Conservation (phyloP, 768 basidiomycete genomes). For the Cystobasidium onofrii region DNA sequence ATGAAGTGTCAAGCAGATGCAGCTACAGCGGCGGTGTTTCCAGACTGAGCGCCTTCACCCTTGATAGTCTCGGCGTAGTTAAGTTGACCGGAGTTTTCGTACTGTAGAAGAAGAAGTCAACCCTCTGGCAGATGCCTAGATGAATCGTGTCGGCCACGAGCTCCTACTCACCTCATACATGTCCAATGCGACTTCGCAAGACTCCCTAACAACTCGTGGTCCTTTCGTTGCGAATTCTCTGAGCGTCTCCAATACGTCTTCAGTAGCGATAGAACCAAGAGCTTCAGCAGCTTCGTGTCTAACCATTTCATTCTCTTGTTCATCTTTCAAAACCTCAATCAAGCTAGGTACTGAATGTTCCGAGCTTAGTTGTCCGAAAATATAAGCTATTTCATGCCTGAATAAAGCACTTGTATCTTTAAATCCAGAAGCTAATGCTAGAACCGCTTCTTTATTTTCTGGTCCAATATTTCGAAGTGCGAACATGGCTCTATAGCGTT, state of each 20-base stretch:
- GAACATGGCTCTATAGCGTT: slow-evolving; percentile 97
- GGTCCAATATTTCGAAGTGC: slow-evolving; percentile 81
- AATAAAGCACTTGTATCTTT: slow-evolving; percentile 80
- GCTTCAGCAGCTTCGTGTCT: slow-evolving; percentile 98
- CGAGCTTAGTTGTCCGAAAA: slow-evolving; percentile 90
- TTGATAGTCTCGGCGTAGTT: slow-evolving; percentile 57
- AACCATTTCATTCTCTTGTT: slow-evolving; percentile 84
- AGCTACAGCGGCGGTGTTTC: neutral
- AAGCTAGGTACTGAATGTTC: slow-evolving; percentile 79
- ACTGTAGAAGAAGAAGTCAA: no score
- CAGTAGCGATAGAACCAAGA: slow-evolving; percentile 89
- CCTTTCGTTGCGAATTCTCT: slow-evolving; percentile 64
- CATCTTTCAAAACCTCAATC: slow-evolving; percentile 64
- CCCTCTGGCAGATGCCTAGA: no score
- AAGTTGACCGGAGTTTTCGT: slow-evolving; percentile 72
- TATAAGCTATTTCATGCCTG: slow-evolving; percentile 97
- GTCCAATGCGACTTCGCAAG: slow-evolving; percentile 84
- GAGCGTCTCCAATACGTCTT: slow-evolving; percentile 77
- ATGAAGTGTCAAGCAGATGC: neutral
- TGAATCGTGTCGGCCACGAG: no score
- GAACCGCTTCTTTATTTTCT: slow-evolving; percentile 63
- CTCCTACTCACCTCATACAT: slow-evolving; percentile 32
- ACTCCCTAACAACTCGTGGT: slow-evolving; percentile 70
- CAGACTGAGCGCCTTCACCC: neutral
- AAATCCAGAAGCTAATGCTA: slow-evolving; percentile 86